Conservation (phyloP, 192 early-diverging fungal species). For the Phlyctochytrium arcticum region DNA sequence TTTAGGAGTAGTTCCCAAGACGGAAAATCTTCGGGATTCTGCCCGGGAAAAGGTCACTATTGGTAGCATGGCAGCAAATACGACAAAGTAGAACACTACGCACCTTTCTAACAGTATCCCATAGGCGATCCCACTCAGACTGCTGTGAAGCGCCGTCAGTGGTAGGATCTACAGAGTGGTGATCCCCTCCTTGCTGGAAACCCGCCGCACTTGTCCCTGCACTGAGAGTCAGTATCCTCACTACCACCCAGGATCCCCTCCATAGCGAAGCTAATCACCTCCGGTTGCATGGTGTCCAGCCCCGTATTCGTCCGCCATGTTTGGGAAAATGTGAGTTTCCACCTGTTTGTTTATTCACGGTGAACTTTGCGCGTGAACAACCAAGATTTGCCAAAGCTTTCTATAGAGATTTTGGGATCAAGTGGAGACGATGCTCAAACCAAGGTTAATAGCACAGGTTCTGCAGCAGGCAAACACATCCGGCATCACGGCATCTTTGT, state of each 20-base stretch:
- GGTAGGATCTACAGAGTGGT: background rate
- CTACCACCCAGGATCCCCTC: no score
- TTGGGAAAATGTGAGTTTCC: no score
- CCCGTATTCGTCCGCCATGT: no score
- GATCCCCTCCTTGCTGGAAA: background rate
- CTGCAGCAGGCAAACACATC: slow-evolving; percentile 31
- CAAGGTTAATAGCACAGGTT: slow-evolving; percentile 30
- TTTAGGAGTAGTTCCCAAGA: slow-evolving; percentile 66
- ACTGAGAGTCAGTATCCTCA: no score
- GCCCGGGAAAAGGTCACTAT: background rate
- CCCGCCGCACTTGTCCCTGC: background rate
- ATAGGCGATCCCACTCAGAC: slow-evolving; percentile 53
- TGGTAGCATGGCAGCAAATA: no score
- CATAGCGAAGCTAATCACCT: no score
- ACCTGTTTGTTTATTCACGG: no score
- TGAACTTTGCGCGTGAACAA: no score
- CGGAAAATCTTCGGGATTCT: slow-evolving; percentile 63
- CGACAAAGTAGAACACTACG: background rate
- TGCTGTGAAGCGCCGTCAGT: slow-evolving; percentile 3
- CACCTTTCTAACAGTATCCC: slow-evolving; percentile 48
- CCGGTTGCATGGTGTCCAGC: no score
- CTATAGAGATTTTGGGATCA: background rate
- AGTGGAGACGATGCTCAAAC: slow-evolving; percentile 30
- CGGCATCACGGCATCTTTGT: slow-evolving; percentile 36
- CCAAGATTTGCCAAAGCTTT: background rate